Base-by-base conservation (phyloP, 2,329 filamentous ascomycete species). In the Aspergillus versicolor region DNA sequence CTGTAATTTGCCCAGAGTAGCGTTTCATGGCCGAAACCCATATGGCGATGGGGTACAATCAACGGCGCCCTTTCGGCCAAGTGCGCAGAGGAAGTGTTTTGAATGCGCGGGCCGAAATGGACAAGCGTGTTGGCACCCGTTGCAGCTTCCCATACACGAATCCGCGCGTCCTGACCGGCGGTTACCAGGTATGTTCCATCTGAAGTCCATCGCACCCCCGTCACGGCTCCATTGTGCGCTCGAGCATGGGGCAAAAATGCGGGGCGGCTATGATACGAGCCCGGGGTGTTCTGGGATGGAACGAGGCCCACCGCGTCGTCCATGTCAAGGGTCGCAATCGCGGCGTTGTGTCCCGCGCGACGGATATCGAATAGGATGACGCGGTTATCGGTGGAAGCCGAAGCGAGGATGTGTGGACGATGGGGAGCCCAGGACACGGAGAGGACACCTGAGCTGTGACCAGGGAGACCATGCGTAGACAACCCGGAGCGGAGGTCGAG, bases 301-400 rank as follows among this genome's bases (percentile, higher is more conserved):
- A 83, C 72, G 4, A 92, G 72, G 1, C 92, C 92, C 3, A 89
- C 78, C 3, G 86, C 87, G 68, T 97, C 91, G 68, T 96, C 91
- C 75, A 91, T 86, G 69, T 97, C 90, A 2, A 97, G 81, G 41
- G 89, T 82, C 0, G 88, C 91, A 32, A 97, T 79, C 19, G 88
- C 85, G 6, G 87, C 88, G 19, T 88, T 88, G 54, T 73, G 70
- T 8, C 74, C 75, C 30, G 90, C 89, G 32, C 90, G 86, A 3
- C 93, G 83, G 24, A 97, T 84, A 70, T 97, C 93, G 88, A 93
- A 97, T 37, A 97, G 79, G 21, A 92, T 85, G 2, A 92, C 86
- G 9, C 86, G 88, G 19, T 92, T 92, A 69, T 97, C 92, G 0
- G 87, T 84, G n/a, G 91, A 89, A 0, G 90, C 91, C 50, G 90